These are phyloP conservation scores for Spathaspora passalidarum DNA, from an alignment of 805 yeast species.

Conservation along the genomic window DNA sequence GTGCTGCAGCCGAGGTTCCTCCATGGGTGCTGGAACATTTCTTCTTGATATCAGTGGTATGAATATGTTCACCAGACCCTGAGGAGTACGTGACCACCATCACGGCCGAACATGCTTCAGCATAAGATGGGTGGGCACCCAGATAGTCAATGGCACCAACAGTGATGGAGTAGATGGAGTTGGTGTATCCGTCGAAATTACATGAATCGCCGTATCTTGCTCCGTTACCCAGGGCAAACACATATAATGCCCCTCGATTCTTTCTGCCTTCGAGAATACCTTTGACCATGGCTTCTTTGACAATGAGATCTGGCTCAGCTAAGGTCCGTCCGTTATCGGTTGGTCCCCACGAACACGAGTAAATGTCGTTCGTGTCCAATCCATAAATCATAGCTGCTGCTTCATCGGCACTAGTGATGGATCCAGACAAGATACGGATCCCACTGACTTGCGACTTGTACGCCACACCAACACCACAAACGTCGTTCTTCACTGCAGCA, in stretches of 20 bases:
- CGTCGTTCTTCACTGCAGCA: conserved; percentile 82
- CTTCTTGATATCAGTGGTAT: conserved; percentile 75
- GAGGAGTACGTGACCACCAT: conserved; percentile 91
- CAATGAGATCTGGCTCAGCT: conserved; percentile 79
- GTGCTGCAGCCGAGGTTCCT: conserved; percentile 99
- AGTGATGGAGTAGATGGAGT: conserved; percentile 90
- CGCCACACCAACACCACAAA: conserved; percentile 98
- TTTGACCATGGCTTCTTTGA: conserved; percentile 76
- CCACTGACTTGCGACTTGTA: conserved; percentile 85
- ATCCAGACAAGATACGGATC: conserved; percentile 79
- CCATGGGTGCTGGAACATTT: conserved; percentile 78
- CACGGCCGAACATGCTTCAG: conserved; percentile 94
- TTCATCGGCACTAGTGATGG: conserved; percentile 81
- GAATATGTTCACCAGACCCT: conserved; percentile 85
- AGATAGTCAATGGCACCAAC: conserved; percentile 89
- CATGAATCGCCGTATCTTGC: conserved; percentile 82
- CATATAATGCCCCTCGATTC: conserved; percentile 82
- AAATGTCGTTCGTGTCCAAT: conserved; percentile 82
- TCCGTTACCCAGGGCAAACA: conserved; percentile 96
- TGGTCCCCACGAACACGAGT: conserved; percentile 99
- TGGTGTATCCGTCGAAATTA: conserved; percentile 96
- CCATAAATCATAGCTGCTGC: conserved; percentile 84
- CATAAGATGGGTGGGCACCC: conserved; percentile 83
- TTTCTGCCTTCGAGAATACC: conserved; percentile 81
- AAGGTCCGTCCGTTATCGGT: conserved; percentile 85